Percentiles rank a stretch among this genome's conserved stretches.
Evolutionary conservation across 305 asterid genomes (phyloP).

Genomic region (Withania somnifera): DNA sequence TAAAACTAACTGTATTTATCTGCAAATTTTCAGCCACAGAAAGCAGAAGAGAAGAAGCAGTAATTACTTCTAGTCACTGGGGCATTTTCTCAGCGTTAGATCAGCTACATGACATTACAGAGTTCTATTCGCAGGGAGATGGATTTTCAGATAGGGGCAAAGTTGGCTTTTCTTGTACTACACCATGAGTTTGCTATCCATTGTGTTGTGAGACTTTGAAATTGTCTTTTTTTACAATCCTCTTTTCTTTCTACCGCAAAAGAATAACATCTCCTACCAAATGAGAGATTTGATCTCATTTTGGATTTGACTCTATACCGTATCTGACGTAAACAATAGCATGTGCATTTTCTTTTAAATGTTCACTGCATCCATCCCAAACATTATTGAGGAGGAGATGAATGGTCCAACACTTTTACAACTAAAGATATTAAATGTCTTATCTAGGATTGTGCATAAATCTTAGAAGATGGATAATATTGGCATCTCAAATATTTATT

Average conservation of each 20-base stretch:
- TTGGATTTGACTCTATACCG: neutral
- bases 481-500: neutral
- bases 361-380: neutral
- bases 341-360: neutral
- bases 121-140: neutral
- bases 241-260: neutral
- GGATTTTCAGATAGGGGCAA: neutral
- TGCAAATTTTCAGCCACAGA: constrained; percentile 50
- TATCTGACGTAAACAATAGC: neutral
- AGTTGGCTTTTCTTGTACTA: neutral
- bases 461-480: neutral
- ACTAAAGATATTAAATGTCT: neutral
- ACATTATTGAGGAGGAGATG: neutral
- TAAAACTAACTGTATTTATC: neutral
- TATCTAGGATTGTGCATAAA: neutral
- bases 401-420: neutral
- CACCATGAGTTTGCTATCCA: neutral
- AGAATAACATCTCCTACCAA: neutral
- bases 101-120: neutral
- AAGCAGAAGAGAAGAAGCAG: constrained; percentile 68
- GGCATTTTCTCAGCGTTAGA: neutral
- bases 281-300: neutral
- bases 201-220: neutral
- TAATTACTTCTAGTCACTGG: constrained; percentile 4
- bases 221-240: neutral